Evolutionary conservation across 176 grass and related monocot species (phyloP).

Genomic region (Melocanna baccifera): DNA sequence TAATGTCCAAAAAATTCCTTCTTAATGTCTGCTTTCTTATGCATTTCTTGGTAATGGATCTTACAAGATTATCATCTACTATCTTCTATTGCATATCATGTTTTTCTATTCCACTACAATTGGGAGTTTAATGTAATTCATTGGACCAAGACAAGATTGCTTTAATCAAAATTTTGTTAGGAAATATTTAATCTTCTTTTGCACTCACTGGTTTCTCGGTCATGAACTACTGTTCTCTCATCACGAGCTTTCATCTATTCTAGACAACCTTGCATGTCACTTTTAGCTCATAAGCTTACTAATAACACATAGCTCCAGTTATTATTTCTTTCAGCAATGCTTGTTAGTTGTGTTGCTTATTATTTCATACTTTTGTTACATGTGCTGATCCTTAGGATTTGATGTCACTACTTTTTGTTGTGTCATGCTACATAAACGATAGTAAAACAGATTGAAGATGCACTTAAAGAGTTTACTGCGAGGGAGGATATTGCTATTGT

Average conservation of each 20-base stretch:
- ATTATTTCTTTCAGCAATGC: background rate
- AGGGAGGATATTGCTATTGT: slow-evolving; percentile 85
- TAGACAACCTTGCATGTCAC: background rate
- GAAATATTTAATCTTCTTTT: background rate
- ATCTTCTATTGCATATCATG: background rate
- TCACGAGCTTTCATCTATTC: background rate
- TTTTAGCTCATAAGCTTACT: background rate
- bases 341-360: background rate
- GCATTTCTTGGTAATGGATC: slow-evolving; percentile 12
- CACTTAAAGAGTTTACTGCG: slow-evolving; percentile 71
- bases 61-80: too few species aligned
- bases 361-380: background rate
- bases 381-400: background rate
- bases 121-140: background rate
- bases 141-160: background rate
- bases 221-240: background rate
- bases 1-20: background rate
- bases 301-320: background rate
- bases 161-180: background rate
- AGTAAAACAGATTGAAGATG: slow-evolving; percentile 75
- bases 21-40: background rate
- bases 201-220: too few species aligned
- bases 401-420: background rate
- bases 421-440: slow-evolving; percentile 56
- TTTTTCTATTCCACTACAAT: background rate